These are phyloP conservation scores for Gentiana dahurica DNA, from an alignment of 257 asterid species.

Conservation along the genomic window DNA sequence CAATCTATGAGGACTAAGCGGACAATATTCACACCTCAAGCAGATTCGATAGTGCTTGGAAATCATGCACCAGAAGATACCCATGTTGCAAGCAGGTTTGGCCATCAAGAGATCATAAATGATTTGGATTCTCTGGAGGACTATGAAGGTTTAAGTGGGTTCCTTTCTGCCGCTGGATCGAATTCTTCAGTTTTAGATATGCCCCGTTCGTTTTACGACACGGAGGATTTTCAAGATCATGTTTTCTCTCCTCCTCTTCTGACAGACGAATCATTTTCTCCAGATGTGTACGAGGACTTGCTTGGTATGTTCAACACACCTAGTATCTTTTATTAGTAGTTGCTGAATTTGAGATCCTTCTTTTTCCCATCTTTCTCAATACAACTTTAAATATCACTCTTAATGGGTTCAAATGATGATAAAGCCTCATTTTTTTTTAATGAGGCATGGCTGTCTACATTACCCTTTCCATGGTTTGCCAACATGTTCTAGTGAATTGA, in stretches of 20 bases:
- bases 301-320: constrained; percentile 47
- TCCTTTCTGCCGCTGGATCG: constrained; percentile 69
- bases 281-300: constrained; percentile 85
- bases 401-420: too few species aligned
- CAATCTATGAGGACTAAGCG: constrained; percentile 41
- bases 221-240: constrained; percentile 71
- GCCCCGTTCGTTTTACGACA: constrained; percentile 59
- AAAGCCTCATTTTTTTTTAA: too few species aligned
- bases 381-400: too few species aligned
- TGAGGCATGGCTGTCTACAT: too few species aligned
- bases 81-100: constrained; percentile 45
- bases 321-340: neutral
- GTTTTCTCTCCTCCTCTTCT: constrained; percentile 93
- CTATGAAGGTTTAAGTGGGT: constrained; percentile 58
- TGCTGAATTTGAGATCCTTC: too few species aligned
- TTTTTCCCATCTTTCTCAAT: too few species aligned
- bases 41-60: constrained; percentile 49
- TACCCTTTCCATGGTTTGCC: too few species aligned
- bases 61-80: constrained; percentile 25
- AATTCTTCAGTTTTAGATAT: constrained; percentile 67
- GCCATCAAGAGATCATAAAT: constrained; percentile 46
- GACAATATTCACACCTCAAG: constrained; percentile 38
- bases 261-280: constrained; percentile 64
- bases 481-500: too few species aligned
- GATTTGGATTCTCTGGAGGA: constrained; percentile 73